These are phyloP conservation scores for Lachnellula suecica DNA, from an alignment of 2,329 filamentous ascomycete species.

Conservation along the genomic window DNA sequence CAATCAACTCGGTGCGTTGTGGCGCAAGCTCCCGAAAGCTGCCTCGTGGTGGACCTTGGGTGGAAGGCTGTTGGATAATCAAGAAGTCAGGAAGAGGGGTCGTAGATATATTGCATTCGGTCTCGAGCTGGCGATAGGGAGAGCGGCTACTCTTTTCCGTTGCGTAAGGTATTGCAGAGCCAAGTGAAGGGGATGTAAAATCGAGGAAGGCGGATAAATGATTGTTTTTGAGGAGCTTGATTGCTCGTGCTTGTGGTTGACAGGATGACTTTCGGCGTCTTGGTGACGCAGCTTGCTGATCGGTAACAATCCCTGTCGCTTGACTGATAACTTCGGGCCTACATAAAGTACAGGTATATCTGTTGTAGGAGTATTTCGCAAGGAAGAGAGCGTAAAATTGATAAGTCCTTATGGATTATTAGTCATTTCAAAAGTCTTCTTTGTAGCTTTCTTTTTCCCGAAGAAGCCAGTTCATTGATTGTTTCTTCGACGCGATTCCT, in stretches of 20 bases:
- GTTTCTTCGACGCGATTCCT: constrained; percentile 1
- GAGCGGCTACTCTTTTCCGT: neutral
- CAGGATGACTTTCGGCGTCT: neutral
- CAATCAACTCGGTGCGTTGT: constrained; percentile 10
- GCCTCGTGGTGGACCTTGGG: constrained; percentile 16
- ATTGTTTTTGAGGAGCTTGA: too few species aligned
- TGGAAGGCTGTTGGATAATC: neutral
- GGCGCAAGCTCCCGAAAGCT: constrained; percentile 12
- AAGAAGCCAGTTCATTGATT: too few species aligned
- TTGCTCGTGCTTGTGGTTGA: too few species aligned
- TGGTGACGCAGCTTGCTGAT: neutral
- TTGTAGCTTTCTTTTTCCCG: neutral
- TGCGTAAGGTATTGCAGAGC: too few species aligned
- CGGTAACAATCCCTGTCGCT: neutral
- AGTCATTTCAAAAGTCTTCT: too few species aligned
- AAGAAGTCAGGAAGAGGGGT: constrained; percentile 10
- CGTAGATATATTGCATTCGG: neutral
- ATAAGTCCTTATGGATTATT: too few species aligned
- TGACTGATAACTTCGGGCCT: neutral
- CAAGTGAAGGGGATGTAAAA: too few species aligned
- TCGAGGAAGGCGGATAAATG: too few species aligned
- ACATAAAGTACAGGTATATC: too few species aligned
- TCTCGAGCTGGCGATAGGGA: neutral
- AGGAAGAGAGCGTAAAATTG: too few species aligned
- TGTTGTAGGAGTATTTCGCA: too few species aligned